Evolutionary conservation across 495 filamentous ascomycete genomes (phyloP), one percentile per base, ranked within the genome.

Genomic region (Hypoxylon intermedium): DNA sequence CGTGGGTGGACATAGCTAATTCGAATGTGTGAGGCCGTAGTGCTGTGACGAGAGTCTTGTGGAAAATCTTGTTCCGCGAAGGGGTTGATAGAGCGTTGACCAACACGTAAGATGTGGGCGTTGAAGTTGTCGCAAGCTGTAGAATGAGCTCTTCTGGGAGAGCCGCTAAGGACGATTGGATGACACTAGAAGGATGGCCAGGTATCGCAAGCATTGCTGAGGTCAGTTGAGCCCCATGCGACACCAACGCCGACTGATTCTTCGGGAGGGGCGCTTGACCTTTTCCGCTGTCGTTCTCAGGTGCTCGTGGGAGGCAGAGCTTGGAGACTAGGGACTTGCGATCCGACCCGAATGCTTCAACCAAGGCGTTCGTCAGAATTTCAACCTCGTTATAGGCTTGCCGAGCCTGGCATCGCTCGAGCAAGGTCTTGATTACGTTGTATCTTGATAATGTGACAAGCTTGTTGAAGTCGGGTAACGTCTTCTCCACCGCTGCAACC

Each of bases 401-500:
- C 5, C 91, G 84, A n/a, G 85, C 81, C 12, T 82, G 72, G 68
- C 90, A 96, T 54, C 92, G 83, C 72, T 97, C 92, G 53, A 98
- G 87, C 28, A 98, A 68, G 3, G 85, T 82, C 66, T 87, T 90
- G 51, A 97, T 80, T 9, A 96, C 86, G 50, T 87, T 84, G 50
- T 89, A 88, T 34, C 92, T 83, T 12, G 85, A 86, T 40, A 88
- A 82, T 44, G 91, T 82, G 30, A 96, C 78, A 16, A 97, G 79
- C 21, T 78, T 79, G 0, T 82, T 74, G 20, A 97, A 79, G 43
- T 89, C 82, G 6, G 91, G 88, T 9, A 86, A 69, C 21, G 93
- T 87, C 38, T 84, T 75, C 18, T 85, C 77, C 45, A 90, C 78
- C 0, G 87, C 89, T 36, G 83, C 82, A 49, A 85, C 76, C 19